Evolutionary conservation across 1,284 basidiomycete species (phyloP).

Genomic region (Cyathus pygmaeus): DNA sequence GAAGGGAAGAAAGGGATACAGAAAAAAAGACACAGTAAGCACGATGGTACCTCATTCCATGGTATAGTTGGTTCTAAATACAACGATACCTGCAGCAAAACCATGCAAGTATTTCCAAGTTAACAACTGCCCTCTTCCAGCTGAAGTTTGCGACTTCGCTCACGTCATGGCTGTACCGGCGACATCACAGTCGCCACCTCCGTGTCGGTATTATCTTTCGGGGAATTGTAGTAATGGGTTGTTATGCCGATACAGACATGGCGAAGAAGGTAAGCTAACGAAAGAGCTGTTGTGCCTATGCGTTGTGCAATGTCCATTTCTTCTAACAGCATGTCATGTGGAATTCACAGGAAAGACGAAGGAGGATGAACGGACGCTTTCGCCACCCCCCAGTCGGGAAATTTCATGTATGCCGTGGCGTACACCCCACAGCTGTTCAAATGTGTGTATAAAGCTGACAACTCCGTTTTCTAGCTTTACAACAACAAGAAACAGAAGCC

Average conservation of each 20-base stretch:
- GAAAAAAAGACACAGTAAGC: slow-evolving; percentile 57
- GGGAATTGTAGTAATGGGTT: slow-evolving; percentile 51
- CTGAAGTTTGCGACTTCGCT: slow-evolving; percentile 57
- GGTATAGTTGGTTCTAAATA: slow-evolving; percentile 6
- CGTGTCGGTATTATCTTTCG: slow-evolving; percentile 48
- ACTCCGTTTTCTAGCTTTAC: slow-evolving; percentile 18
- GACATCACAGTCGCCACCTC: slow-evolving; percentile 15
- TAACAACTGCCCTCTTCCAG: slow-evolving; percentile 49
- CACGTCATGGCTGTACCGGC: slow-evolving; percentile 40
- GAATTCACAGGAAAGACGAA: no score
- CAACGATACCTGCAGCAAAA: slow-evolving; percentile 45
- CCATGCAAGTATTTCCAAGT: slow-evolving; percentile 58
- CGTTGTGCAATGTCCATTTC: no score
- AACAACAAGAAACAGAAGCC: neutral
- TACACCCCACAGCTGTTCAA: neutral
- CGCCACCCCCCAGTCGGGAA: no score
- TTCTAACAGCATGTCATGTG: no score
- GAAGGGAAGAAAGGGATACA: slow-evolving; percentile 16
- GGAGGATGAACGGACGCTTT: no score
- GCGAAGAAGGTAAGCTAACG: slow-evolving; percentile 20
- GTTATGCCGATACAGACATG: slow-evolving; percentile 48
- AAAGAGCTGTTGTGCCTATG: no score
- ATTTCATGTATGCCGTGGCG: no score
- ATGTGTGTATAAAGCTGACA: neutral
- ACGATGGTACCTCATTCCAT: slow-evolving; percentile 1